Base-by-base conservation (phyloP, 1,284 basidiomycete species). In the Ustilago loliicola region DNA sequence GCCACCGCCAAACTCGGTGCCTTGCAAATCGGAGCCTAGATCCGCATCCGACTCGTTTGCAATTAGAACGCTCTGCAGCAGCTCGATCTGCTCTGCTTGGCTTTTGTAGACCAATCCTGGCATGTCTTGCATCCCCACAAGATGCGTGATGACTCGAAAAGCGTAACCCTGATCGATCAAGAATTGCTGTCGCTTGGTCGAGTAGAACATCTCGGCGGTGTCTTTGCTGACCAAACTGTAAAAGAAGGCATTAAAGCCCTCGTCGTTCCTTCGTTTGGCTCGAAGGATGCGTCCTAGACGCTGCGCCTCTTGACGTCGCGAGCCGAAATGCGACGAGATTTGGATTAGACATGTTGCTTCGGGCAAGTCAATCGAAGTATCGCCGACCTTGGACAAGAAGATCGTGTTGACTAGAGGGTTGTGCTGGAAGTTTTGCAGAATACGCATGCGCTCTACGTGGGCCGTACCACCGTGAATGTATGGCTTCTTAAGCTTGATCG, bases 161-260 rank as follows among this genome's bases (percentile, higher is more conserved):
- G 96, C 94, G 87, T 99, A 99, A 1, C 96, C 96, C 88, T 98
- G 93, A 87, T 99, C 97, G 83, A 99, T 97, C 79, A 99, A 89
- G 89, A 99, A 99, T 83, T 98, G 95, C 87, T 99, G 97, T 23
- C 97, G 91, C 88, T 99, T 99, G 15, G 97, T 98, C 85, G 94
- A 96, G 89, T 98, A 99, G 88, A 93, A 99, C 95, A 99, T 99
- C 88, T 99, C 97, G 84, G 97, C 94, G 0, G 97, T 99, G 88
- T 99, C 96, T 87, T 97, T 98, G 42, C 95, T 97, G 50, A 99
- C 97, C 32, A 99, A 91, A 36, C 95, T 98, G 88, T 99, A 99
- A 89, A 99, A 99, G 88, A 99, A 99, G 15, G 97, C 97, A 81
- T 99, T 99, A 89, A 99, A 99, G 1, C 97, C 97, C 87, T 99